A percentile compares a stretch with the other conserved stretches of the same genome.
These are phyloP conservation scores for Arxiozyma bovina DNA, from an alignment of 1,139 yeast genomes.

Conservation along the genomic window DNA sequence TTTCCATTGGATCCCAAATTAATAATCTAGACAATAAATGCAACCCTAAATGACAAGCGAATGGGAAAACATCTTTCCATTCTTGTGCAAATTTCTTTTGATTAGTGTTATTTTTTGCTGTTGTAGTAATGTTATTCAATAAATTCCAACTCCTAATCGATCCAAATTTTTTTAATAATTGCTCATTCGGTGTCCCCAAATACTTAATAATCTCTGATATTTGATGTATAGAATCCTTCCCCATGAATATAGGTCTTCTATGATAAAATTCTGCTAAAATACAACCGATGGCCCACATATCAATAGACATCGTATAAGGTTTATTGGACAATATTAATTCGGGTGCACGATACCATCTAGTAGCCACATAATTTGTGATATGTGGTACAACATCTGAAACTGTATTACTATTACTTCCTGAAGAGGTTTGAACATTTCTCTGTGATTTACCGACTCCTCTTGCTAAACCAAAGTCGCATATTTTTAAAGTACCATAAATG, in stretches of 20 bases:
- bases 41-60: conserved; percentile 43
- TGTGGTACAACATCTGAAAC: conserved; percentile 27
- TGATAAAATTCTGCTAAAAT: conserved; percentile 70
- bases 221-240: conserved; percentile 58
- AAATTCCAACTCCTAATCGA: conserved; percentile 36
- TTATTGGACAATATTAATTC: conserved; percentile 65
- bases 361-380: conserved; percentile 85
- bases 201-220: conserved; percentile 52
- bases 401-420: conserved; percentile 9
- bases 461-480: conserved; percentile 86
- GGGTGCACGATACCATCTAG: conserved; percentile 94
- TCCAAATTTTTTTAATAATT: conserved; percentile 31
- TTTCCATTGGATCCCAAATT: conserved; percentile 48
- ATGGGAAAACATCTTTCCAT: conserved; percentile 51
- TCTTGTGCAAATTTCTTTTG: conserved; percentile 32
- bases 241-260: conserved; percentile 62
- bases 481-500: conserved; percentile 58
- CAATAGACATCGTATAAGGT: conserved; percentile 50
- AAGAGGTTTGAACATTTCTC: conserved; percentile 35
- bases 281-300: conserved; percentile 78
- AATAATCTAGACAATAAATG: conserved; percentile 44
- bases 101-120: neutral
- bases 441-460: conserved; percentile 43
- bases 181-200: conserved; percentile 51
- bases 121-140: conserved; percentile 18